Base-by-base conservation (phyloP, 768 basidiomycete genomes). In the Lentinula guzmanii region DNA sequence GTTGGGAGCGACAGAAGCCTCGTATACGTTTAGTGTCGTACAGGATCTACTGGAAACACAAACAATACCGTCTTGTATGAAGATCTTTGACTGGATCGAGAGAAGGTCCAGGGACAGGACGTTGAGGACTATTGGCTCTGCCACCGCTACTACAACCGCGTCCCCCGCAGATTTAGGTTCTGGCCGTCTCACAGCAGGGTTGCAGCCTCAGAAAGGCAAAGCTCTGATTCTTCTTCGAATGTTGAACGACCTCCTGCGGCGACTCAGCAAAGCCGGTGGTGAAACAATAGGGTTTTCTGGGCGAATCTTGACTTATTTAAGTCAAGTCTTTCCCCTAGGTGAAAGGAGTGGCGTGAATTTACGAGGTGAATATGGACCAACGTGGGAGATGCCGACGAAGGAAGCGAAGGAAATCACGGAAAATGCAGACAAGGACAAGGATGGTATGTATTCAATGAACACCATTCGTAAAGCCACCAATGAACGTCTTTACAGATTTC, bases 331-430 rank as follows among this genome's bases (percentile, higher is more conserved):
- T 70, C 90, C 92, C 5, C 73, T 97, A 8, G 90, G 91, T 2
- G 94, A 96, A 71, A 77, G 93, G 54, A 94, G 92, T 70, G 93
- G 94, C 35, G 94, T 96, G 37, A 97, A 97, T 72, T 73, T 96
- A 64, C 79, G 94, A 35, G 94, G 94, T 61, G 91, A 95, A 74
- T 93, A 89, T 70, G 86, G 92, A 0, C 86, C 90, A 9, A 75
- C 78, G 24, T 91, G 90, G 91, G 68, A 69, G 13, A 72, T 74
- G 28, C 72, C 71, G 6, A 75, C 70, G 41, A 75, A 74, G 60
- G 70, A 66, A 0, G 70, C 69, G 28, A 72, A 74, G 71, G 67
- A 69, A 21, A 65, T 66, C 62, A 75, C 67, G 65, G 69, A 63
- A 58, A 31, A 69, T 45, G 71, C 71, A 52, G 69, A 72, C 18